A percentile compares a stretch with the other conserved stretches of the same genome.
Evolutionary conservation across 1,284 basidiomycete species (phyloP).

Genomic region (Ustilago crameri): DNA sequence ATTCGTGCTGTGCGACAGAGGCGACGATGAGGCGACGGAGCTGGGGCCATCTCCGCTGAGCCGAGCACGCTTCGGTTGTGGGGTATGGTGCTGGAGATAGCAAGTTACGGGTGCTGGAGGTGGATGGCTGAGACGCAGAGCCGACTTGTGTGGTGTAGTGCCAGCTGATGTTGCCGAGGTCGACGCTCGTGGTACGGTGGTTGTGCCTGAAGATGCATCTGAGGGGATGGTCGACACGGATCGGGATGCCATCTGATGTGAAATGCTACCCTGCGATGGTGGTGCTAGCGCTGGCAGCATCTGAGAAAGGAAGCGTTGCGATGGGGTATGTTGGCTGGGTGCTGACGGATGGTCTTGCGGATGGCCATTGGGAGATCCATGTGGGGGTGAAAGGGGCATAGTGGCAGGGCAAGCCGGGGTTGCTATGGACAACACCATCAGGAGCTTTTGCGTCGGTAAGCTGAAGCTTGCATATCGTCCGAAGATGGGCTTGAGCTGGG

Average conservation of each 20-base stretch:
- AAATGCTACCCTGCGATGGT: not conserved
- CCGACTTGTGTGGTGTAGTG: constrained; percentile 16
- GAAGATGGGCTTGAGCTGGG: not conserved
- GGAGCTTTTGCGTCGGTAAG: not conserved
- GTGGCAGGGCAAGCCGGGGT: not conserved
- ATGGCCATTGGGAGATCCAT: constrained; percentile 3
- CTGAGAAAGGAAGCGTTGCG: constrained; percentile 27
- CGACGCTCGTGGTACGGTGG: not conserved
- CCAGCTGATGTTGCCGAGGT: not conserved
- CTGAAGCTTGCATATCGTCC: not conserved
- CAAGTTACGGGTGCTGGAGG: constrained; percentile 24
- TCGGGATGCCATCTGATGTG: not conserved
- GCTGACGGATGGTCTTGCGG: constrained; percentile 4
- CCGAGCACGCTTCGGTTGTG: constrained; percentile 27
- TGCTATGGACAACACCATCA: constrained; percentile 4
- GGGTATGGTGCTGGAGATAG: constrained; percentile 6
- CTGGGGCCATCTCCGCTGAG: constrained; percentile 1
- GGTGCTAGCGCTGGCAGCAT: constrained; percentile 18
- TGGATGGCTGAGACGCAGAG: constrained; percentile 30
- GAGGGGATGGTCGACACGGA: not conserved
- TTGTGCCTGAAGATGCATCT: not conserved
- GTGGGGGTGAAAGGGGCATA: constrained; percentile 15
- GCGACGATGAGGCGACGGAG: constrained; percentile 10
- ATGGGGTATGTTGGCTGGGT: constrained; percentile 5
- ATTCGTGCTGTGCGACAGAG: constrained; percentile 4